phyloP scores from a whole-genome alignment of 257 asterid genomes.

The Echium plantagineum region DNA sequence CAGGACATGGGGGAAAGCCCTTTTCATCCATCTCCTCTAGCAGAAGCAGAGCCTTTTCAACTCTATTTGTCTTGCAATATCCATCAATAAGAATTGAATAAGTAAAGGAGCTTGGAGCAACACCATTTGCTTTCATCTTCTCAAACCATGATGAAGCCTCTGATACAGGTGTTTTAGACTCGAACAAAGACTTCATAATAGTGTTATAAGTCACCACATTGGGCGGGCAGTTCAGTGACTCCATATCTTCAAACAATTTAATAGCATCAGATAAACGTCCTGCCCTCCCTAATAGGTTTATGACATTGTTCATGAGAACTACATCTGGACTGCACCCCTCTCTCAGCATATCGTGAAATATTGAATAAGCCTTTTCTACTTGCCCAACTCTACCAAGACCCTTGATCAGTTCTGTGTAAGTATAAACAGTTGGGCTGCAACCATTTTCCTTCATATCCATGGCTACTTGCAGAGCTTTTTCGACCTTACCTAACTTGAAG shows the following conservation, averaged over 20 bases:
- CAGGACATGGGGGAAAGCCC: conserved; percentile 88
- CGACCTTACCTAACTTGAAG: conserved; percentile 51
- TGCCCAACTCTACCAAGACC: conserved; percentile 75
- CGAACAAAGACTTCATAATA: conserved; percentile 60
- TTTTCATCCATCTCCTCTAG: conserved; percentile 96
- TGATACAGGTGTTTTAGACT: conserved; percentile 47
- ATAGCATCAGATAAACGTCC: conserved; percentile 55
- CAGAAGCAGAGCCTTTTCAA: conserved; percentile 62
- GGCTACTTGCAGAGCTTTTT: conserved; percentile 51
- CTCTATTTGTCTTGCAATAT: conserved; percentile 62
- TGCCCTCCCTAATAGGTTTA: conserved; percentile 59
- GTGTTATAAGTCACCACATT: conserved; percentile 86
- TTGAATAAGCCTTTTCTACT: conserved; percentile 62
- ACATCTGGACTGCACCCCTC: conserved; percentile 78
- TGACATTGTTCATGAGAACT: conserved; percentile 65
- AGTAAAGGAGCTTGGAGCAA: conserved; percentile 63
- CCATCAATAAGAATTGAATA: conserved; percentile 86
- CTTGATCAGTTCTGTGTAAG: conserved; percentile 68
- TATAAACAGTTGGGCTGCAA: conserved; percentile 64
- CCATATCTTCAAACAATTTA: conserved; percentile 73
- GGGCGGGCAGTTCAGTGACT: conserved; percentile 50
- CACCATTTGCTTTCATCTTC: conserved; percentile 48
- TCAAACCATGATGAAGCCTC: conserved; percentile 57
- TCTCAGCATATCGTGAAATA: conserved; percentile 44
- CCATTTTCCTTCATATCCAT: conserved; percentile 59